These are phyloP conservation scores for Saccharomycopsis hybrid DNA, from an alignment of 1,139 yeast species.

Conservation along the genomic window DNA sequence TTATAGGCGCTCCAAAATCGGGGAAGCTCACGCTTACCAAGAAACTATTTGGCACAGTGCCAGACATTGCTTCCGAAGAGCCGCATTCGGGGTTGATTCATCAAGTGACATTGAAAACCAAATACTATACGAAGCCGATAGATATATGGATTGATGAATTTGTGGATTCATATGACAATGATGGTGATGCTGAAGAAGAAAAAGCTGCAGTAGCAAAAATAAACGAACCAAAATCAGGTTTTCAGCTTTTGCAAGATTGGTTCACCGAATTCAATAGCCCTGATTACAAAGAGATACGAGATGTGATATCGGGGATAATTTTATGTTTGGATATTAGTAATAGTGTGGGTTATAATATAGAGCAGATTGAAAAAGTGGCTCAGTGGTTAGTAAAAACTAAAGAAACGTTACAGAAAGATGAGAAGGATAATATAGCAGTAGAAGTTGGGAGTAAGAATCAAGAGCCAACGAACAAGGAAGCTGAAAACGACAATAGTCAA, in stretches of 20 bases:
- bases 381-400: conserved; percentile 5
- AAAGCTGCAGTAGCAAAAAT: background rate
- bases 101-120: conserved; percentile 15
- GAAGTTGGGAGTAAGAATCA: background rate
- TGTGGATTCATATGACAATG: background rate
- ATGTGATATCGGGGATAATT: conserved; percentile 19
- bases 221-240: background rate
- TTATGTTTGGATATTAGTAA: conserved; percentile 13
- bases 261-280: conserved; percentile 8
- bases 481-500: too few relatives aligned
- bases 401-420: conserved; percentile 8
- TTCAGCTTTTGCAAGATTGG: conserved; percentile 12
- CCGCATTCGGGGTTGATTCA: conserved; percentile 19
- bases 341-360: background rate
- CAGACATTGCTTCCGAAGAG: conserved; percentile 1
- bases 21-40: conserved; percentile 18
- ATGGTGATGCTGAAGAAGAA: background rate
- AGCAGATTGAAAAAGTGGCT: conserved; percentile 7
- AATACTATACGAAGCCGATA: conserved; percentile 16
- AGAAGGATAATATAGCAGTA: background rate
- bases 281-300: conserved; percentile 19
- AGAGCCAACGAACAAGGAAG: background rate
- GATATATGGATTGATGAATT: conserved; percentile 20
- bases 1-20: conserved; percentile 16
- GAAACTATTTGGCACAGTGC: conserved; percentile 9